A percentile compares a stretch with the other conserved stretches of the same genome.
phyloP scores from a whole-genome alignment of 148 eudicot species.

The Chenopodium suecicum region DNA sequence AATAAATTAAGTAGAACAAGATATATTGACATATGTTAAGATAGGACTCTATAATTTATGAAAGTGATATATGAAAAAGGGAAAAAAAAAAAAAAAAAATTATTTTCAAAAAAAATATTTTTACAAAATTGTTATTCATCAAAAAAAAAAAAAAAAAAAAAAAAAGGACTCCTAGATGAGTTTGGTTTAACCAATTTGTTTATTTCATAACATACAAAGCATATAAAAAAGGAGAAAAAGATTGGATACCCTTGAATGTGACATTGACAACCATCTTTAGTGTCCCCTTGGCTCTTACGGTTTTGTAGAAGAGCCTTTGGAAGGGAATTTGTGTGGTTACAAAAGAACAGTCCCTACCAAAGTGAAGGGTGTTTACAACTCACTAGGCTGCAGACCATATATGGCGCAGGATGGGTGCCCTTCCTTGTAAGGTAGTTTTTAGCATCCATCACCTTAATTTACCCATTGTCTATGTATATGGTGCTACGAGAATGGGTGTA shows the following conservation, averaged over 20 bases:
- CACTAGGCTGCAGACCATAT: neutral
- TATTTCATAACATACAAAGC: neutral
- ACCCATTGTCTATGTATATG: neutral
- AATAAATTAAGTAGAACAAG: neutral
- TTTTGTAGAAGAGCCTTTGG: slow-evolving; percentile 14
- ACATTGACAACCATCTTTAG: slow-evolving; percentile 27
- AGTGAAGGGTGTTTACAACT: neutral
- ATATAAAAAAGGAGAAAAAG: neutral
- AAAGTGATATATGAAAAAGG: neutral
- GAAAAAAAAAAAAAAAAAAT: no score
- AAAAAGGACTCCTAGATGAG: neutral
- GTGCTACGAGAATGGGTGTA: neutral
- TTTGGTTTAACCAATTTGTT: slow-evolving; percentile 3
- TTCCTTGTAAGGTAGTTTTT: neutral
- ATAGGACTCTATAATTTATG: slow-evolving; percentile 3
- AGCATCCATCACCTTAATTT: neutral
- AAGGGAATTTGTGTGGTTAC: slow-evolving; percentile 6
- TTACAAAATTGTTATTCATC: no score
- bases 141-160: no score
- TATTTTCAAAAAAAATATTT: no score
- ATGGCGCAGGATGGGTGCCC: slow-evolving; percentile 6
- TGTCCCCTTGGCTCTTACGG: slow-evolving; percentile 24
- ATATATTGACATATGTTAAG: neutral
- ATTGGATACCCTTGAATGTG: slow-evolving; percentile 12
- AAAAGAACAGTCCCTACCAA: neutral